phyloP scores from a whole-genome alignment of 1,284 basidiomycete genomes.

The Puccinia novopanici region DNA sequence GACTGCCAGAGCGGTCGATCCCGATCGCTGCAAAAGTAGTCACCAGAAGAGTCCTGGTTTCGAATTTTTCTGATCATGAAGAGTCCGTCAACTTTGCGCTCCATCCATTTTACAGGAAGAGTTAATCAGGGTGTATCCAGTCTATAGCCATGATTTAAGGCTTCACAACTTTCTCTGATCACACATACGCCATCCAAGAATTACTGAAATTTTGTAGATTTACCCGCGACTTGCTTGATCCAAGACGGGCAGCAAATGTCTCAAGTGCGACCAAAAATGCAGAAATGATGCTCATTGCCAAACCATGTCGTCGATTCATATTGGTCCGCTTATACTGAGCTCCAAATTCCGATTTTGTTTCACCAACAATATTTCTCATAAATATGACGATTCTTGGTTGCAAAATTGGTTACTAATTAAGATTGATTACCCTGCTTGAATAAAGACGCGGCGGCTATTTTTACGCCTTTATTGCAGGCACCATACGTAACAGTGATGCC shows the following conservation, averaged over 20 bases:
- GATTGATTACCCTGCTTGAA: too few species aligned
- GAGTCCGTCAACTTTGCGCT: conserved; percentile 81
- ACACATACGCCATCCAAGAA: conserved; percentile 92
- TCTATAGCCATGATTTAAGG: conserved; percentile 88
- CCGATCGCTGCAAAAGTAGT: conserved; percentile 80
- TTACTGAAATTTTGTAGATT: too few species aligned
- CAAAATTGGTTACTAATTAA: too few species aligned
- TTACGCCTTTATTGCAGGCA: conserved; percentile 76
- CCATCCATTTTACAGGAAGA: conserved; percentile 81
- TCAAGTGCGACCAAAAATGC: conserved; percentile 71
- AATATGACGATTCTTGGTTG: too few species aligned
- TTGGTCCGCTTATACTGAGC: conserved; percentile 83
- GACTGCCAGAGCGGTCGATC: conserved; percentile 88
- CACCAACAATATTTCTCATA: conserved; percentile 59
- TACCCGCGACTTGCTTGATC: too few species aligned
- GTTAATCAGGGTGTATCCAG: conserved; percentile 85
- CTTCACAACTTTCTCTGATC: conserved; percentile 86
- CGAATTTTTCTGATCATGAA: conserved; percentile 78
- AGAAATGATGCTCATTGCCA: conserved; percentile 76
- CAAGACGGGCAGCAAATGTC: too few species aligned
- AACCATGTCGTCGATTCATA: conserved; percentile 82
- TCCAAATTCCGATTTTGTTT: conserved; percentile 65
- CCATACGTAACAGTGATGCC: conserved; percentile 83
- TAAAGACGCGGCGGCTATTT: conserved; percentile 70
- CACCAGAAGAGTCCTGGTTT: conserved; percentile 70